Evolutionary conservation across 306 rosid genomes (phyloP), one percentile per base, ranked within the genome.

Genomic region (Hylodesmum podocarpum): DNA sequence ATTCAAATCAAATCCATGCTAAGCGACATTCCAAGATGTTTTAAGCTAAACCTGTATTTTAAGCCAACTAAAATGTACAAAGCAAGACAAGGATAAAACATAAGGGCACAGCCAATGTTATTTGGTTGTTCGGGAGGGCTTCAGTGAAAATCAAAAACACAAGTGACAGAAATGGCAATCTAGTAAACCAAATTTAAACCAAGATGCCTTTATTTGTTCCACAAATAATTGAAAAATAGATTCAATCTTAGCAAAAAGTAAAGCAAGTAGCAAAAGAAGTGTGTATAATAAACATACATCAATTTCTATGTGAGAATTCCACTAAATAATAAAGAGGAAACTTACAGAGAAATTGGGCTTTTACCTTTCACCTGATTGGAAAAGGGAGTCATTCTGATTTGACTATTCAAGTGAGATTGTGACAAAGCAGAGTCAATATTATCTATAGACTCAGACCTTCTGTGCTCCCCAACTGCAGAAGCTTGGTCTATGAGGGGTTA

Each of bases 401-500:
- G 87, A 78, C 86, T 59, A 46, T 76, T 80, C 84, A 82, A 31
- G 66, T 70, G 77, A 53, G 85, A 51, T 58, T 79, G 85, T 47
- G 88, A 71, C 43, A 68, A 85, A 80, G 70, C 69, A 80, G 84
- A 73, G 77, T 70, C 83, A 82, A 62, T 73, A 59, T 73, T 85
- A 81, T 70, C 85, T 66, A 81, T 11, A 15, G 86, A 78, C 49
- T 80, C 89, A 46, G 86, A 81, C 85, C 83, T 88, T 82, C 82
- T 91, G 66, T 65, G 82, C 82, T 83, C 88, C 78, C 81, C 80
- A 78, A 55, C 87, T 44, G 75, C 66, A 44, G 82, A 33, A 75
- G 87, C 85, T 84, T 72, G 89, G 70, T 83, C 90, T 88, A 76
- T 72, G 82, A 81, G 70, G 78, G 80, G 90, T 90, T 84, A 94